Evolutionary conservation across 2,329 filamentous ascomycete genomes (phyloP), one percentile per base, ranked within the genome.

Genomic region (Alternaria rosae): DNA sequence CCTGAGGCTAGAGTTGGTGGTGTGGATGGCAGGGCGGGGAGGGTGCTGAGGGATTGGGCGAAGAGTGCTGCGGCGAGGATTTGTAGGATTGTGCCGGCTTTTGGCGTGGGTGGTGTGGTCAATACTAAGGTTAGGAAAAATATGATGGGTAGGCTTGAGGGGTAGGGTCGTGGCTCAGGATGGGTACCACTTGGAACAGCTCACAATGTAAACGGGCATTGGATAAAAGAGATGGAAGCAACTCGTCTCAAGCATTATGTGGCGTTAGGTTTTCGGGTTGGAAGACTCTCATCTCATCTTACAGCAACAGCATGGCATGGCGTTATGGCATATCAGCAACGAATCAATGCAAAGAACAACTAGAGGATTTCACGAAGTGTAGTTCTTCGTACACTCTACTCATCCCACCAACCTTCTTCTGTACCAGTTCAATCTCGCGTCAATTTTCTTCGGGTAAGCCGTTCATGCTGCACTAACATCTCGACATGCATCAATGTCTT

Each of bases 31-130:
- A 83, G 94, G n/a, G 86, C 87, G 77, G 75, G 79, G 0, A 85
- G 88, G 55, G 88, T 97, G n/a, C 83, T 86, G 59, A 85, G 87
- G 66, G 93, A 96, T 75, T 97, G 93, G 89, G 81, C 85, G 17
- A 85, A 90, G 66, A 94, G 91, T 77, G 88, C 88, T 28, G 80
- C 87, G 59, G 93, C 94, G 25, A 83, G 93, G 56, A 91, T 97
- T 79, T 91, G 91, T 63, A 86, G 94, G 73, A 97, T 97, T 62
- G 86, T 97, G 3, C 93, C 93, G 17, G 93, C 93, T 0, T 97
- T 94, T 82, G 94, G 93, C 2, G 85, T 97, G 12, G 94, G 93
- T 1, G 93, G 93, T 0, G 92, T 97, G 11, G 91, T 95, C 11
- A 97, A 97, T 80, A 85, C 85, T 61, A 89, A 91, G 73, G 83